Conservation (phyloP, 768 basidiomycete genomes). For the Phlegmacium glaucopus region DNA sequence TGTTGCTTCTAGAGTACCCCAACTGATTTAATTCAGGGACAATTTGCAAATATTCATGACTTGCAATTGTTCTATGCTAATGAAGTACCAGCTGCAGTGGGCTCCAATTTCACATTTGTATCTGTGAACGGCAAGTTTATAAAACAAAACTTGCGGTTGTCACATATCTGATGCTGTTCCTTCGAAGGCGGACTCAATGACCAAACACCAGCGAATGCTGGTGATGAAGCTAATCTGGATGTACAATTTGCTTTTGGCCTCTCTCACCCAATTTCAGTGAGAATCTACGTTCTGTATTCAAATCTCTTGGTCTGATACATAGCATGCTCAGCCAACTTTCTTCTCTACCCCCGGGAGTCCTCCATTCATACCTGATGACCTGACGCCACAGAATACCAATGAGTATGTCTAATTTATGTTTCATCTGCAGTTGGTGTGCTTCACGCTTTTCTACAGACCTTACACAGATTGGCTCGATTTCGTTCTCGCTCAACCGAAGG, state of each 20-base stretch:
- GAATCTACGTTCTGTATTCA: conserved; percentile 3
- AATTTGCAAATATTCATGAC: conserved; percentile 50
- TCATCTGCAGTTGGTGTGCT: background rate
- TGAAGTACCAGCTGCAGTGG: conserved; percentile 42
- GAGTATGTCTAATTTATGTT: conserved; percentile 24
- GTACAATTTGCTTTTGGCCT: conserved; percentile 61
- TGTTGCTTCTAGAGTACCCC: conserved; percentile 41
- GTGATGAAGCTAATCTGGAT: conserved; percentile 61
- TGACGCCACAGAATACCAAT: conserved; percentile 36
- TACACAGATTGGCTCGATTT: conserved; percentile 56
- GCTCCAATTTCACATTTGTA: conserved; percentile 49
- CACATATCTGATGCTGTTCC: conserved; percentile 9
- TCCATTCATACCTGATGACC: conserved; percentile 48
- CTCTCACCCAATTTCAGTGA: conserved; percentile 51
- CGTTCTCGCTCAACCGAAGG: conserved; percentile 36
- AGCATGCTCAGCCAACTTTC: conserved; percentile 38
- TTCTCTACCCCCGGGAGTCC: conserved; percentile 62
- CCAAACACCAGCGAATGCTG: conserved; percentile 48
- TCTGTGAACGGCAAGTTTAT: conserved; percentile 46
- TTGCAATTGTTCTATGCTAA: conserved; percentile 45
- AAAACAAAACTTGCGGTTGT: conserved; percentile 10
- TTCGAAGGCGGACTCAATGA: conserved; percentile 52
- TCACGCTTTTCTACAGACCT: conserved; percentile 16
- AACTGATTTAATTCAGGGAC: conserved; percentile 18
- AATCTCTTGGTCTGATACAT: background rate